These are phyloP conservation scores for Alloteropsis angusta DNA, from an alignment of 202 grass and related monocot species.

Conservation along the genomic window DNA sequence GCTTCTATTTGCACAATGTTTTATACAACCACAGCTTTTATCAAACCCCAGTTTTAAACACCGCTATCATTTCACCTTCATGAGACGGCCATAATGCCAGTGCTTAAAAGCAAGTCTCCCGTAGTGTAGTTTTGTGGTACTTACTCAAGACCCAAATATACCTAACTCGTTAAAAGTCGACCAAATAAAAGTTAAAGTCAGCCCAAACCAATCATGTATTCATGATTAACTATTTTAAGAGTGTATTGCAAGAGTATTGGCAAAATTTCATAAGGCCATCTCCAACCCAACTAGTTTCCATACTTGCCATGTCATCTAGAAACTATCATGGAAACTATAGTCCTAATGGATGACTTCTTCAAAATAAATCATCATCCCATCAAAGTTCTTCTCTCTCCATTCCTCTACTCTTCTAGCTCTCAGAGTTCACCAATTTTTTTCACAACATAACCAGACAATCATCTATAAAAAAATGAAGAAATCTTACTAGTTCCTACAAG, in stretches of 20 bases:
- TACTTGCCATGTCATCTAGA: too few relatives aligned
- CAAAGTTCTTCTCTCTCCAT: too few relatives aligned
- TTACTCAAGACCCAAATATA: background rate
- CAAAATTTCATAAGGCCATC: background rate
- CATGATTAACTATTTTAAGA: background rate
- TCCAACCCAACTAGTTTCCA: too few relatives aligned
- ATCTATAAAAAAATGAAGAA: background rate
- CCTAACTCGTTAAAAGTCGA: background rate
- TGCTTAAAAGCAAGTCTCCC: background rate
- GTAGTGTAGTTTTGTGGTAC: background rate
- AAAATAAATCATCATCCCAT: too few relatives aligned
- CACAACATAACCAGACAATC: background rate
- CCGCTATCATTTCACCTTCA: background rate
- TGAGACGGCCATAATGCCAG: background rate
- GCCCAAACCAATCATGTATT: background rate
- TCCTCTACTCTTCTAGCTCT: background rate
- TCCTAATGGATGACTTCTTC: too few relatives aligned
- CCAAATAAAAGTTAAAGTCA: background rate
- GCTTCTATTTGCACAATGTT: too few relatives aligned
- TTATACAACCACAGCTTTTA: too few relatives aligned
- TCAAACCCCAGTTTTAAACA: background rate
- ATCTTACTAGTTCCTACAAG: background rate
- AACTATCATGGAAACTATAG: too few relatives aligned
- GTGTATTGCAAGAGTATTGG: background rate
- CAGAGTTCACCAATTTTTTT: background rate